These are phyloP conservation scores for Mortierella hygrophila DNA, from an alignment of 192 early-diverging fungal genomes.

Conservation along the genomic window DNA sequence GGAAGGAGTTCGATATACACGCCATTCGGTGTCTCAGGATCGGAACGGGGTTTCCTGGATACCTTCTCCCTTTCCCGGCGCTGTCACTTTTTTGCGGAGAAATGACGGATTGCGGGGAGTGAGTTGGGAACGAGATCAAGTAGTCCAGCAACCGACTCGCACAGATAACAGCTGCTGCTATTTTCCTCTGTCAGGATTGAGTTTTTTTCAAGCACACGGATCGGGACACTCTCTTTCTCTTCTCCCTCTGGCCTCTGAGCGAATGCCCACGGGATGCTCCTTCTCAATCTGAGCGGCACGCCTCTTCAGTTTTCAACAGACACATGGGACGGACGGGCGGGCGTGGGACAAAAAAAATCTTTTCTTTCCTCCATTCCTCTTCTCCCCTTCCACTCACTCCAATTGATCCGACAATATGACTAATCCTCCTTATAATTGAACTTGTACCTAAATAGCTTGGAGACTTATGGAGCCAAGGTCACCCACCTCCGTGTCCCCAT, in stretches of 20 bases:
- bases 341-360: slow-evolving; percentile 1
- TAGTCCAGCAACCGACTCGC: not conserved
- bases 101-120: not conserved
- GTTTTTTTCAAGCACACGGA: too few species aligned
- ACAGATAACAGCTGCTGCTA: too few species aligned
- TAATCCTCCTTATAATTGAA: not conserved
- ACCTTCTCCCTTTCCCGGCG: not conserved
- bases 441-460: slow-evolving; percentile 65
- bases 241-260: not conserved
- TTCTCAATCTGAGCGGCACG: not conserved
- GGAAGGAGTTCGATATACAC: not conserved
- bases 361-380: not conserved
- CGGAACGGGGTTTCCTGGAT: not conserved
- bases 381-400: not conserved
- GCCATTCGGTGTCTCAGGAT: not conserved
- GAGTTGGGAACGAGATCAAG: not conserved
- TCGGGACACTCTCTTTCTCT: not conserved
- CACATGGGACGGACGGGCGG: not conserved
- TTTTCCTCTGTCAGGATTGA: too few species aligned
- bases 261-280: not conserved
- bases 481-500: slow-evolving; percentile 78
- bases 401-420: not conserved
- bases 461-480: slow-evolving; percentile 91
- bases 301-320: not conserved
- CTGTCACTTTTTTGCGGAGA: slow-evolving; percentile 1